Base-by-base conservation (phyloP, 768 basidiomycete genomes). In the Flagelloscypha sp. region DNA sequence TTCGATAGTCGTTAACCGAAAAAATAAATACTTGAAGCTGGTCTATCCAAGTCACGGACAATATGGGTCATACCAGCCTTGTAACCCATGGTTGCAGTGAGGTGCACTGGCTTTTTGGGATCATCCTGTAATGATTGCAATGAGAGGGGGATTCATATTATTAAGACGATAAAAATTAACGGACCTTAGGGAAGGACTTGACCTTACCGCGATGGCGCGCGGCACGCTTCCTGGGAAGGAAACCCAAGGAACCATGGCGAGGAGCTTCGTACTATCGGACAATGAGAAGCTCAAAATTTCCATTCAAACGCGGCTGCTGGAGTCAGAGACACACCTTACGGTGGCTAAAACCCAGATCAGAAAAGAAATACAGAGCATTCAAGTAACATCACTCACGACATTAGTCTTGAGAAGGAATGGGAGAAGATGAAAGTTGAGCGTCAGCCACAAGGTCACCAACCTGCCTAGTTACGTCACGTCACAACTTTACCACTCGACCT, bases 1-100 rank as follows among this genome's bases (percentile, higher is more conserved):
- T 19, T 18, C 27, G 34, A n/a, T 10, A 15, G 24, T 37, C 7
- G 15, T 5, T 19, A 27, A 27, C 27, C 31, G 0, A 13, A 15
- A 35, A 11, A 27, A 37, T 11, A 81, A 93, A 56, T 57, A 98
- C 93, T 99, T 56, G 95, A 98, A 48, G 94, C 95, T 34, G 94
- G 94, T 58, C 95, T 89, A 70, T 98, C 95, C 53, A 98, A 87
- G 58, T 99, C 95, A 56, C 95, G 87, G 44, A 99, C 93, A 52
- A 99, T 76, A 60, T 99, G 95, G 65, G 92, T 97, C 94, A 98
- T 98, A 53, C 95, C 95, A 47, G 95, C 95, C 79, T 99, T 99
- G 84, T 97, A 99, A 50, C 94, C 95, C 81, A 99, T 78, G 59
- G 84, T 70, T 48, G 95, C 95, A 54, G 95, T 99, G 66, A 99